Base-by-base conservation (phyloP, 2,329 filamentous ascomycete species). In the Pyrenophora seminiperda region DNA sequence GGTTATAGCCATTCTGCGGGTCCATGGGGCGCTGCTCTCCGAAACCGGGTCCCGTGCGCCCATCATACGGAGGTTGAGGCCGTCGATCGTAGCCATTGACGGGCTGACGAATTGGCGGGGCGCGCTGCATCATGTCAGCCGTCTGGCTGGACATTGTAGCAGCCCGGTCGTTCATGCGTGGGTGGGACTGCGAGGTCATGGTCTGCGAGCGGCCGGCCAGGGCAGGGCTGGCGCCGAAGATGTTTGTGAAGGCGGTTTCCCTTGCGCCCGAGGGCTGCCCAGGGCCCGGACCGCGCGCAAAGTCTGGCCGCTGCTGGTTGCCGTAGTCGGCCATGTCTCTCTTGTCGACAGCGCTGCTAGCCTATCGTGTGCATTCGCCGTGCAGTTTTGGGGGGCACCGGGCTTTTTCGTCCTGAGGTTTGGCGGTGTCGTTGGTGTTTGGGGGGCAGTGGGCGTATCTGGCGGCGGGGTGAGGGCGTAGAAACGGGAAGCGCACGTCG, bases 181-280 rank as follows among this genome's bases (percentile, higher is more conserved):
- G 84, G 51, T 79, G 76, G 24, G 87, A 82, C 58, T 91, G 87
- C 47, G 89, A 91, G 58, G 87, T 94, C 91, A 97, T 97, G 19
- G 93, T 97, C 70, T 97, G 92, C 50, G 92, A 95, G 73, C 94
- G 88, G 50, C 93, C 93, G 37, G 90, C 66, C 68, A 71, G 65
- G 54, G 69, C 85, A 38, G 91, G 91, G 58, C 90, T 91, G 59
- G 90, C 86, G 63, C 93, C 94, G 73, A 97, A 99, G 71, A 97
- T 97, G 76, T 93, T 93, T 61, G 89, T 91, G 75, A 95, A 99
- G 60, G 93, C 94, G 62, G 91, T 90, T 83, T 99, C 92, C 77
- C 94, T 88, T 76, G 94, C 90, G 53, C 79, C 62, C 32, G 81
- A 77, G 43, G 80, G 73, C 68, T 79, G 77, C 54, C 78, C 81